phyloP scores from a whole-genome alignment of 305 asterid species.

The Plantago lanceolata region DNA sequence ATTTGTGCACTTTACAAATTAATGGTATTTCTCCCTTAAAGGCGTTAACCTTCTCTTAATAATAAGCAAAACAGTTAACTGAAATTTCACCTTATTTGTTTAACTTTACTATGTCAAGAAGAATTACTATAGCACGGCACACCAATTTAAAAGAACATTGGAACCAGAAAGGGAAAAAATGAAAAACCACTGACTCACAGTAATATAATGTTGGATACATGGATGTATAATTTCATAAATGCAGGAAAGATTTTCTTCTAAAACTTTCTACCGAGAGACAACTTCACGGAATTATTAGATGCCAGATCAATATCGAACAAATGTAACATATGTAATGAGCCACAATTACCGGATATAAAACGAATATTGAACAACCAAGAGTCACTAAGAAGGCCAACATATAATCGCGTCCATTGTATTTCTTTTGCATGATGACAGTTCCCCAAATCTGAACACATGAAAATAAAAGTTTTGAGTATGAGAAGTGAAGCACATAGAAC shows the following conservation, averaged over 20 bases:
- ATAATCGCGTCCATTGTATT: conserved; percentile 78
- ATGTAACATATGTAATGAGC: conserved; percentile 4
- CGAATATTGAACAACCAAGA: conserved; percentile 86
- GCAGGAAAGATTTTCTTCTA: not conserved
- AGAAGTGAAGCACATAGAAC: conserved; percentile 19
- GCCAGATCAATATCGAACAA: conserved; percentile 1
- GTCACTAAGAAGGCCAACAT: conserved; percentile 69
- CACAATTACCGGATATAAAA: conserved; percentile 74
- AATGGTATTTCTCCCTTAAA: not conserved
- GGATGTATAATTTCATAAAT: not conserved
- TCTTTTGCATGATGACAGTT: conserved; percentile 89
- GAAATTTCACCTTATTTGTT: not conserved
- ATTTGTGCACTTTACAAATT: conserved; percentile 3
- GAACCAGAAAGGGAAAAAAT: no score
- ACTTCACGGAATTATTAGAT: conserved; percentile 2
- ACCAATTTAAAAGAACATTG: no score
- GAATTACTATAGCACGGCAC: no score
- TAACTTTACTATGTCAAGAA: no score
- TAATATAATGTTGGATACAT: not conserved
- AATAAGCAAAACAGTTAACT: not conserved
- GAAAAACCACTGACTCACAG: not conserved
- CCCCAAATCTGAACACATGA: conserved; percentile 83
- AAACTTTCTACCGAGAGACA: conserved; percentile 3
- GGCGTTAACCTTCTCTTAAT: conserved; percentile 8
- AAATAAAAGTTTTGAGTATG: conserved; percentile 11